Conservation (phyloP, 2,329 filamentous ascomycete species). For the Trichoderma sp. region DNA sequence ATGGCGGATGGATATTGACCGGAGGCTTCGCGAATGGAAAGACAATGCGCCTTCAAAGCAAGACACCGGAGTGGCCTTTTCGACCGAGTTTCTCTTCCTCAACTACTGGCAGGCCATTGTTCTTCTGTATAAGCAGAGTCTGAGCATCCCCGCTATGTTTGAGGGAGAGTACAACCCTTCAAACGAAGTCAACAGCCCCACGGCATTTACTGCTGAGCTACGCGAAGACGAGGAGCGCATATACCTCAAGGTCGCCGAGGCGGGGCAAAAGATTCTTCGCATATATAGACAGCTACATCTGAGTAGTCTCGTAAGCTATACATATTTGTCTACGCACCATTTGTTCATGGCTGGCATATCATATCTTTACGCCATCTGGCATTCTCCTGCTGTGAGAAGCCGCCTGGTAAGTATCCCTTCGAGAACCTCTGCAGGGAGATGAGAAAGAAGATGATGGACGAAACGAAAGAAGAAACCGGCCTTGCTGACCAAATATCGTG, state of each 20-base stretch:
- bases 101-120: slow-evolving; percentile 99
- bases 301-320: slow-evolving; percentile 89
- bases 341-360: slow-evolving; percentile 97
- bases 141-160: slow-evolving; percentile 80
- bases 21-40: slow-evolving; percentile 82
- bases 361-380: slow-evolving; percentile 96
- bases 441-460: not conserved
- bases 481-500: not conserved
- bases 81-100: slow-evolving; percentile 82
- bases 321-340: slow-evolving; percentile 91
- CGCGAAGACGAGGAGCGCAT: slow-evolving; percentile 85
- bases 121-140: slow-evolving; percentile 88
- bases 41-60: slow-evolving; percentile 71
- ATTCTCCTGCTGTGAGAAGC: slow-evolving; percentile 83
- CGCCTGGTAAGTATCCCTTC: slow-evolving; percentile 64
- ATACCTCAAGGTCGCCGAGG: slow-evolving; percentile 91
- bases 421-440: not conserved
- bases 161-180: slow-evolving; percentile 72
- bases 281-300: slow-evolving; percentile 88
- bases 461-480: not conserved
- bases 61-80: slow-evolving; percentile 85
- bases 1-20: slow-evolving; percentile 86
- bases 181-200: slow-evolving; percentile 61
- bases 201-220: slow-evolving; percentile 61
- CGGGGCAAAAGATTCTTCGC: slow-evolving; percentile 86